A percentile compares a stretch with the other conserved stretches of the same genome.
Evolutionary conservation across 2,329 filamentous ascomycete species (phyloP).

Genomic region (Xylaria sp.): DNA sequence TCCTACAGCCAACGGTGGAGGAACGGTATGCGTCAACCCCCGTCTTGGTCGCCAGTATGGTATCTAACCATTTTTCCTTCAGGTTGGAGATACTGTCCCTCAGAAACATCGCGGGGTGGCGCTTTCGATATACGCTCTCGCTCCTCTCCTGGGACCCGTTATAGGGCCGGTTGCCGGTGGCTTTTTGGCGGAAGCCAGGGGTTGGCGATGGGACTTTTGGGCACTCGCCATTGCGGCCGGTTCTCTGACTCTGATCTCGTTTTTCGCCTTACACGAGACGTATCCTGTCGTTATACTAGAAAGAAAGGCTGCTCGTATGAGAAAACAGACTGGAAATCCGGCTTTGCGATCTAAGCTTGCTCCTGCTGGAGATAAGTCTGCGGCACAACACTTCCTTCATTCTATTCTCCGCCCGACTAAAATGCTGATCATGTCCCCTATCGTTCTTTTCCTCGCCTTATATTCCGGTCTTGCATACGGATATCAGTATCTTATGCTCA

Average conservation of each 20-base stretch:
- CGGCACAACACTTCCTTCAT: constrained; percentile 44
- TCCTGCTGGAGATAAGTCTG: neutral
- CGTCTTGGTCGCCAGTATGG: too few species aligned
- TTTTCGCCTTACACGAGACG: constrained; percentile 46
- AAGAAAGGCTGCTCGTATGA: constrained; percentile 51
- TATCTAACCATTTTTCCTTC: too few species aligned
- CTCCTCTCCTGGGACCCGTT: constrained; percentile 13
- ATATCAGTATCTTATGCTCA: constrained; percentile 54
- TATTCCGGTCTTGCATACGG: constrained; percentile 46
- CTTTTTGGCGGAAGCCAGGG: constrained; percentile 1
- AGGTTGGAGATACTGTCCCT: constrained; percentile 16
- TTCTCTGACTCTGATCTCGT: constrained; percentile 43
- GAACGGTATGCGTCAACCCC: neutral
- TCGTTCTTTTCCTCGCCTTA: constrained; percentile 50
- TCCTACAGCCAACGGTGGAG: constrained; percentile 16
- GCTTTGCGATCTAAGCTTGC: constrained; percentile 57
- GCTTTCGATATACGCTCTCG: constrained; percentile 12
- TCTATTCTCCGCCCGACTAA: constrained; percentile 51
- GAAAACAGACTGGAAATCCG: constrained; percentile 57
- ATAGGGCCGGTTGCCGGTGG: constrained; percentile 25
- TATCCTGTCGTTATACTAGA: constrained; percentile 47
- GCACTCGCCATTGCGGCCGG: constrained; percentile 47
- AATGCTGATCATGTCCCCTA: constrained; percentile 52
- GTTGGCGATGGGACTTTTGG: constrained; percentile 27
- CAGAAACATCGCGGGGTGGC: constrained; percentile 2